A percentile compares a stretch with the other conserved stretches of the same genome.
Conservation (phyloP, 1,139 yeast species). For the Meyerozyma guilliermondii region DNA sequence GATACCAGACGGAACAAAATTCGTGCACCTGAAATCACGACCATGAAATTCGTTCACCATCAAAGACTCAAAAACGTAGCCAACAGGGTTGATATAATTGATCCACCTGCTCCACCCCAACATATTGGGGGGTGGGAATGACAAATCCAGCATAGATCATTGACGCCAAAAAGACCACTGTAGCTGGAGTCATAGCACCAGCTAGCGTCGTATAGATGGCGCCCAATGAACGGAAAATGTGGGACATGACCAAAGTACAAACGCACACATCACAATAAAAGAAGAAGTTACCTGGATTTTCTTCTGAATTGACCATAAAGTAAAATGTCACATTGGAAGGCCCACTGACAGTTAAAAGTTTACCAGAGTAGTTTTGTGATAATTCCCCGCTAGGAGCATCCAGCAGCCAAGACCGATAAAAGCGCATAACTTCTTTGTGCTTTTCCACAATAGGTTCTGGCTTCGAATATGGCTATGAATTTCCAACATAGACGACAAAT, state of each 20-base stretch:
- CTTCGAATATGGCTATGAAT: constrained; percentile 62
- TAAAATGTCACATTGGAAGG: too few species aligned
- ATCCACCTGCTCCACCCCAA: constrained; percentile 80
- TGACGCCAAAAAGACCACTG: constrained; percentile 54
- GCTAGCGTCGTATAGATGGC: constrained; percentile 55
- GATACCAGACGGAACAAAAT: constrained; percentile 51
- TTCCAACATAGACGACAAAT: constrained; percentile 68
- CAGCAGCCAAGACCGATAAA: constrained; percentile 75
- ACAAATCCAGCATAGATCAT: constrained; percentile 74
- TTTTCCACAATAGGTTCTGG: constrained; percentile 76
- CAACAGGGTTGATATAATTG: constrained; percentile 66
- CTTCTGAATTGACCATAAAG: constrained; percentile 62
- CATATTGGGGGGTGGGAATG: constrained; percentile 62
- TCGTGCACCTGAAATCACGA: constrained; percentile 30
- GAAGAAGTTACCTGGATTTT: constrained; percentile 67
- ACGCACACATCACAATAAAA: constrained; percentile 51
- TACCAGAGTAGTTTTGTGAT: constrained; percentile 64
- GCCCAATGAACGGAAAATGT: constrained; percentile 68
- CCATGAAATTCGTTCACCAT: constrained; percentile 54
- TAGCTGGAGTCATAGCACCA: constrained; percentile 71
- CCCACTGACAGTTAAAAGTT: too few species aligned
- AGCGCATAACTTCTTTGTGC: constrained; percentile 68
- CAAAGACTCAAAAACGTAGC: constrained; percentile 63
- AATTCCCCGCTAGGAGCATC: constrained; percentile 69
- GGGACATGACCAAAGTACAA: constrained; percentile 64